These are phyloP conservation scores for Dactylis glomerata DNA, from an alignment of 176 grass and related monocot species.

Conservation along the genomic window DNA sequence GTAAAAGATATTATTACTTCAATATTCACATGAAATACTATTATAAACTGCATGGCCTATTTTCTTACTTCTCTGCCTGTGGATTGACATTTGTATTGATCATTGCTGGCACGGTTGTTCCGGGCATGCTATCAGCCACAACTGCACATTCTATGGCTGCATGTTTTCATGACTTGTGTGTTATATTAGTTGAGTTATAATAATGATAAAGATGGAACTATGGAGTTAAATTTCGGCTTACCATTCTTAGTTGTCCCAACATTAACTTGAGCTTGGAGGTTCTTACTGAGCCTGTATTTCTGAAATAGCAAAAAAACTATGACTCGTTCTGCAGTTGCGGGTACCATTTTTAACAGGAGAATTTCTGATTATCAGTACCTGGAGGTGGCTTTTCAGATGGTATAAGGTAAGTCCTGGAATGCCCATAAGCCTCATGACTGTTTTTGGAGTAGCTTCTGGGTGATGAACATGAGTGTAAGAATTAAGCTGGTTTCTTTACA, in stretches of 20 bases:
- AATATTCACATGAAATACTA: constrained; percentile 32
- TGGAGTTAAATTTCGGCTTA: constrained; percentile 35
- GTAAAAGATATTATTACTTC: constrained; percentile 35
- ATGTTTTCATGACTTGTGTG: constrained; percentile 18
- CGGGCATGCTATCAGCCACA: constrained; percentile 45
- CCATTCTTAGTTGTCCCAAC: constrained; percentile 59
- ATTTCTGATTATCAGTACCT: constrained; percentile 55
- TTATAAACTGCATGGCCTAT: constrained; percentile 20
- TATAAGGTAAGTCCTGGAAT: constrained; percentile 96
- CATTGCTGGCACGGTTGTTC: constrained; percentile 42
- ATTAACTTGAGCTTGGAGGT: constrained; percentile 78
- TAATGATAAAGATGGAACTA: constrained; percentile 26
- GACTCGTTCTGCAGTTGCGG: constrained; percentile 20
- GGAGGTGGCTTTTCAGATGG: constrained; percentile 97
- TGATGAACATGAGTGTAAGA: constrained; percentile 51
- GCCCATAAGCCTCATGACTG: constrained; percentile 97
- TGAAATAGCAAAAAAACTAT: constrained; percentile 42
- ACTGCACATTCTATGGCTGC: constrained; percentile 51
- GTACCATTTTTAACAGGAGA: constrained; percentile 16
- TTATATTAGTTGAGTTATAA: constrained; percentile 11
- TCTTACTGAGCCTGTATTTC: constrained; percentile 97
- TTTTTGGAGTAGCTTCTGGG: constrained; percentile 94
- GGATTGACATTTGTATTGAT: constrained; percentile 50
- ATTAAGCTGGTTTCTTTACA: constrained; percentile 23
- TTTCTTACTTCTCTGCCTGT: constrained; percentile 81